Conservation (phyloP, 2,329 filamentous ascomycete species). For the Sarocladiaceae sp. region DNA sequence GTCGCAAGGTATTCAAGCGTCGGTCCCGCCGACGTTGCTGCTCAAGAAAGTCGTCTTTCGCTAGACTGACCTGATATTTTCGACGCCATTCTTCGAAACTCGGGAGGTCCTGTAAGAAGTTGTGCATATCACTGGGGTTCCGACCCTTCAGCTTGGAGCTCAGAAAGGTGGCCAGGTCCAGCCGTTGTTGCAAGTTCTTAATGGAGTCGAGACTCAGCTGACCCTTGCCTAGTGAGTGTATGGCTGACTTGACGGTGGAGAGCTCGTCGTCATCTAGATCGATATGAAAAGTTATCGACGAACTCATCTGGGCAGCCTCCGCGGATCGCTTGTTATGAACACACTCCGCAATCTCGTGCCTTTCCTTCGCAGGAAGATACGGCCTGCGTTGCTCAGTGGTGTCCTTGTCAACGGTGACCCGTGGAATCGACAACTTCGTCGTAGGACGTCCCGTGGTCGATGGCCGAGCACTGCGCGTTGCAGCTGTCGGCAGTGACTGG, state of each 20-base stretch:
- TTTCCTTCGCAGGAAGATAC: not conserved
- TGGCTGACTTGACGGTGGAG: not conserved
- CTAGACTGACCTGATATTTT: not conserved
- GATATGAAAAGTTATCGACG: not conserved
- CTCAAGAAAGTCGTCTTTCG: not conserved
- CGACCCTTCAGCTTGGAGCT: not conserved
- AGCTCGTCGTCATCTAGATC: slow-evolving; percentile 1
- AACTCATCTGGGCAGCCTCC: not conserved
- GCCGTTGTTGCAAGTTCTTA: not conserved
- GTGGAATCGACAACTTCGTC: no score
- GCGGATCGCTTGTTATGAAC: not conserved
- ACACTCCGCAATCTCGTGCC: not conserved
- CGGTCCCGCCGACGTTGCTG: slow-evolving; percentile 4
- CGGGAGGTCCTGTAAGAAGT: slow-evolving; percentile 1
- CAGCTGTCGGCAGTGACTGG: no score
- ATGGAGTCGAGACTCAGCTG: not conserved
- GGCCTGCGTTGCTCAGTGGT: not conserved
- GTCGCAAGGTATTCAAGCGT: not conserved
- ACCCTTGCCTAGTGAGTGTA: not conserved
- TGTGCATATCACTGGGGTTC: not conserved
- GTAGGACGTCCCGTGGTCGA: no score
- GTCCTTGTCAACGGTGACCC: no score
- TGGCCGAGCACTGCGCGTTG: no score
- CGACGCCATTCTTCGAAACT: not conserved
- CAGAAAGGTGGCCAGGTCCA: not conserved